Conservation (phyloP, 495 filamentous ascomycete genomes). For the Opeltia flavorubescens region DNA sequence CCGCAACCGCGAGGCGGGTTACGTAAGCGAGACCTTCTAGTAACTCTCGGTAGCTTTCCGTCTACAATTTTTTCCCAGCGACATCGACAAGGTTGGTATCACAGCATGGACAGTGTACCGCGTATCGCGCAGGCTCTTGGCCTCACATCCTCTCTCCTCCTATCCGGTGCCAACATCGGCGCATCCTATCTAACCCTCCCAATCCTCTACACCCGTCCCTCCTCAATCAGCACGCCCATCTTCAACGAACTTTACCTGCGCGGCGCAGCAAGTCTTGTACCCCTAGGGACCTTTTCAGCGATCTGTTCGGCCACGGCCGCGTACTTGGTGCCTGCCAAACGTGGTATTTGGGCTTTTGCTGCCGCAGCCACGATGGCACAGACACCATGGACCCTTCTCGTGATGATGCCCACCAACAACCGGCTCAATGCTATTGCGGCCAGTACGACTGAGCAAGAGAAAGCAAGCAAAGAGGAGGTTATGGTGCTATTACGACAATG, state of each 20-base stretch:
- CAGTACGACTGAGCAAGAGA: conserved; percentile 1
- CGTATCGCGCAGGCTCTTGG: neutral
- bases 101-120: too few relatives aligned
- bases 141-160: conserved; percentile 9
- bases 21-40: too few relatives aligned
- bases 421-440: conserved; percentile 6
- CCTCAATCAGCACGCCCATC: neutral
- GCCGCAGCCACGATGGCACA: conserved; percentile 13
- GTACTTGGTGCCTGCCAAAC: neutral
- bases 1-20: too few relatives aligned
- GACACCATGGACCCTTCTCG: conserved; percentile 14
- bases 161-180: conserved; percentile 6
- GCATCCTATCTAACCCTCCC: neutral
- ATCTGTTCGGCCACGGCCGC: neutral
- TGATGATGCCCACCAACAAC: conserved; percentile 11
- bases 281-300: conserved; percentile 1
- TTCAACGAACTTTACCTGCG: neutral
- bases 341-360: conserved; percentile 5
- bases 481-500: conserved; percentile 2
- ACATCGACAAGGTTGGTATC: too few relatives aligned
- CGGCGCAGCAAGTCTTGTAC: neutral
- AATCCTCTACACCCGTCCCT: neutral
- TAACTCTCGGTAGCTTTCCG: too few relatives aligned
- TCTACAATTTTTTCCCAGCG: too few relatives aligned
- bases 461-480: conserved; percentile 5